Conservation (phyloP, 805 yeast species). For the Metschnikowia baotianmanensis region DNA sequence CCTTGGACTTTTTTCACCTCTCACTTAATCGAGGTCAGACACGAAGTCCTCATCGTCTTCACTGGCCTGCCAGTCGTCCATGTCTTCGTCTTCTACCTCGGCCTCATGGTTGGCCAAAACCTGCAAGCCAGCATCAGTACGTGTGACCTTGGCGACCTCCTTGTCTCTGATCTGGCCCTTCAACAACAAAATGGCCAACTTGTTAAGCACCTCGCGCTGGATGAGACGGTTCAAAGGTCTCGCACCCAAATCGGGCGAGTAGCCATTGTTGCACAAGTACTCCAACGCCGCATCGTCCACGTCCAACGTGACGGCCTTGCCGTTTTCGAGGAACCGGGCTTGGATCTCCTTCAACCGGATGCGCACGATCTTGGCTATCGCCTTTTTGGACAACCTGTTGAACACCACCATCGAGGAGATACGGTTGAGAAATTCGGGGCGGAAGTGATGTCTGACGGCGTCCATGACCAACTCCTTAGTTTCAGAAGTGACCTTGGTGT, state of each 20-base stretch:
- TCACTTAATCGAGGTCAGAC: conserved; percentile 21
- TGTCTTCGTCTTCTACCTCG: conserved; percentile 50
- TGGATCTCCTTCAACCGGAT: conserved; percentile 84
- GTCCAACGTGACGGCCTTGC: conserved; percentile 69
- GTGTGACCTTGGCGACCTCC: conserved; percentile 71
- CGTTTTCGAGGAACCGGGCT: conserved; percentile 78
- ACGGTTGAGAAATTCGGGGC: conserved; percentile 97
- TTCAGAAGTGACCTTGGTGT: conserved; percentile 60
- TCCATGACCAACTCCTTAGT: conserved; percentile 80
- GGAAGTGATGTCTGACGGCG: conserved; percentile 82
- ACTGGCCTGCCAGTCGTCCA: conserved; percentile 55
- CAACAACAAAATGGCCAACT: conserved; percentile 82
- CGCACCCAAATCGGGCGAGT: conserved; percentile 93
- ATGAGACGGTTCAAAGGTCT: conserved; percentile 93
- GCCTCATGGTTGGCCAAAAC: conserved; percentile 85
- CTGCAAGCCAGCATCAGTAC: conserved; percentile 61
- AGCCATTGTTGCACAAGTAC: conserved; percentile 81
- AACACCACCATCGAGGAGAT: conserved; percentile 90
- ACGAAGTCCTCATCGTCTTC: conserved; percentile 53
- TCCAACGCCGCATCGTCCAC: conserved; percentile 77
- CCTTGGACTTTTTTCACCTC: background rate
- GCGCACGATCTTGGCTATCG: conserved; percentile 87
- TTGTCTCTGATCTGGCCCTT: conserved; percentile 86
- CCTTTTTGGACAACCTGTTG: conserved; percentile 87
- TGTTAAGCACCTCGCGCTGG: conserved; percentile 83